Evolutionary conservation across 192 early-diverging fungal genomes (phyloP).

Genomic region (Glomus cerebriforme): DNA sequence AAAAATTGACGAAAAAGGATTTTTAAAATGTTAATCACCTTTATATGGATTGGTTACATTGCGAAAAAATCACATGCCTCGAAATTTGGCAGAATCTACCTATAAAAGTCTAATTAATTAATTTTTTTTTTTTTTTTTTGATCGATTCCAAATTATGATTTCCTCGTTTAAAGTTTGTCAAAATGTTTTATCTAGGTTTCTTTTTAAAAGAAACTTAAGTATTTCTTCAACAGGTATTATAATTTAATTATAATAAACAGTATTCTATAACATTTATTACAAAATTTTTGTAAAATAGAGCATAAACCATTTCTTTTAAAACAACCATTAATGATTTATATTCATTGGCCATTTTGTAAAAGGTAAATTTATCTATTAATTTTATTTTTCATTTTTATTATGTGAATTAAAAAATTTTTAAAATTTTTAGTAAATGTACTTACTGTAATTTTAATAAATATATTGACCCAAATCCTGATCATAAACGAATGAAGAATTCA

Average conservation of each 20-base stretch:
- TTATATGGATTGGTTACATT: no score
- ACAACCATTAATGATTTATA: conserved; percentile 51
- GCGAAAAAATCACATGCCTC: no score
- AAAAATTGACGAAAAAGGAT: no score
- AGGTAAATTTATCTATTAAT: conserved; percentile 34
- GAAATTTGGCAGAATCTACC: no score
- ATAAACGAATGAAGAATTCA: conserved; percentile 46
- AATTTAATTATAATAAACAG: not conserved
- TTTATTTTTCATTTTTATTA: not conserved
- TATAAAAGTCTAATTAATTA: no score
- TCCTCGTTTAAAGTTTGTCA: not conserved
- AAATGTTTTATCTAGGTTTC: not conserved
- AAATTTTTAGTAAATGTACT: conserved; percentile 50
- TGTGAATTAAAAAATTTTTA: not conserved
- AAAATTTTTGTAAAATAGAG: not conserved
- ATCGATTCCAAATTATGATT: not conserved
- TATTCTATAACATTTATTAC: not conserved
- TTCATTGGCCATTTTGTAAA: conserved; percentile 63
- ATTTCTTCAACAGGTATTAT: not conserved
- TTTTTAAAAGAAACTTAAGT: not conserved
- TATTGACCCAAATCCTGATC: conserved; percentile 46
- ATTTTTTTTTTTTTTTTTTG: not conserved
- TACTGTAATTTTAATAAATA: conserved; percentile 66
- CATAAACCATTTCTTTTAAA: not conserved
- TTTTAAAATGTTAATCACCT: no score